These are phyloP conservation scores for Neocatenulostroma microsporum DNA, from an alignment of 2,329 filamentous ascomycete genomes.

Conservation along the genomic window DNA sequence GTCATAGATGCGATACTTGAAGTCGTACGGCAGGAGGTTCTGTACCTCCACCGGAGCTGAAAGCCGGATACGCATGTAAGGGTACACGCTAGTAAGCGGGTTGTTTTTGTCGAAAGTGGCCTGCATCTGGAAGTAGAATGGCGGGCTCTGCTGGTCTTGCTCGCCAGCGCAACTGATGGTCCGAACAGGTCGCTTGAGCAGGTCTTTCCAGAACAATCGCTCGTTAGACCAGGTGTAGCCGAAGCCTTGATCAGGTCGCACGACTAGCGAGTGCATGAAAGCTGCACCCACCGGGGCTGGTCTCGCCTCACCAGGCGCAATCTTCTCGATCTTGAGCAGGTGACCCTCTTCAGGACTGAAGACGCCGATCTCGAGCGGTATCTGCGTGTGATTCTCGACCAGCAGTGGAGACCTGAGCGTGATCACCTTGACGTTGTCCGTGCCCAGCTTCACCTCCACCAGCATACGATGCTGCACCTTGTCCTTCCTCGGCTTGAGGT, in stretches of 20 bases:
- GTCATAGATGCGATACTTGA: constrained; percentile 98
- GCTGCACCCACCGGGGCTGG: constrained; percentile 89
- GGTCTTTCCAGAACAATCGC: constrained; percentile 83
- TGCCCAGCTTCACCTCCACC: constrained; percentile 83
- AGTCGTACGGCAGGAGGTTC: constrained; percentile 91
- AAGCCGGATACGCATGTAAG: constrained; percentile 87
- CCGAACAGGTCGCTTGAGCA: constrained; percentile 73
- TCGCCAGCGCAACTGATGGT: constrained; percentile 87
- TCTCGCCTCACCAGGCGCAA: constrained; percentile 79
- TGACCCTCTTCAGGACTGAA: constrained; percentile 82
- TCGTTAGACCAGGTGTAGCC: constrained; percentile 94
- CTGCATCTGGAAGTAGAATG: constrained; percentile 96
- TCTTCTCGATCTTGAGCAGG: constrained; percentile 95
- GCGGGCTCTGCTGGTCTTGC: constrained; percentile 63
- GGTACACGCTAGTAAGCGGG: constrained; percentile 75
- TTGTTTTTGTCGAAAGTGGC: constrained; percentile 77
- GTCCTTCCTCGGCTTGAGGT: constrained; percentile 77
- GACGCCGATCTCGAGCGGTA: constrained; percentile 86
- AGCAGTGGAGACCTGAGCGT: constrained; percentile 86
- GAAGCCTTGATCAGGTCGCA: constrained; percentile 91
- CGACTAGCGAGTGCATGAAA: constrained; percentile 77
- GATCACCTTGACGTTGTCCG: constrained; percentile 96
- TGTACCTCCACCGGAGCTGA: constrained; percentile 91
- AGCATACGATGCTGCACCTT: constrained; percentile 79
- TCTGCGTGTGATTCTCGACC: constrained; percentile 93